phyloP scores from a whole-genome alignment of 2,329 filamentous ascomycete genomes.

The Hyphodiscus sp. region DNA sequence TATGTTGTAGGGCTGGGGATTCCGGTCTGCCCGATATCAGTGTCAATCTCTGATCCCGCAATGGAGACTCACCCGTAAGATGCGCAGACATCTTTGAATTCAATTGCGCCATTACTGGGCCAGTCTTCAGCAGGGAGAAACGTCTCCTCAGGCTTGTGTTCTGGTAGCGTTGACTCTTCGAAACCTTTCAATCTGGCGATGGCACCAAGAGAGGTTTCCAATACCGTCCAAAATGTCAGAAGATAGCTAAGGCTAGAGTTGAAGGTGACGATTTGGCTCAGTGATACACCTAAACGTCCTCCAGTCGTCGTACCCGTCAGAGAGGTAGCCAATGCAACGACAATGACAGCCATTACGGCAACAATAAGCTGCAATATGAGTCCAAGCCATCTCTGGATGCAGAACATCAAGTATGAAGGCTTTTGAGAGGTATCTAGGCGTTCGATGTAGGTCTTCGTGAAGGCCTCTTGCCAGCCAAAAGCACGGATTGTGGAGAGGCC shows the following conservation, averaged over 20 bases:
- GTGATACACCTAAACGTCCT: no score
- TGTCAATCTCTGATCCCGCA: not conserved
- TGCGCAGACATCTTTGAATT: conserved; percentile 19
- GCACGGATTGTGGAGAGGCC: conserved; percentile 39
- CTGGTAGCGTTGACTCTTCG: conserved; percentile 34
- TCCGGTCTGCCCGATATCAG: not conserved
- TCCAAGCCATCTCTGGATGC: conserved; percentile 50
- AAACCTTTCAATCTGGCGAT: conserved; percentile 49
- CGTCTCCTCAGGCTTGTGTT: conserved; percentile 25
- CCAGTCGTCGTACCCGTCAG: no score
- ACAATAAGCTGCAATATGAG: conserved; percentile 30
- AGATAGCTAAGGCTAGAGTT: no score
- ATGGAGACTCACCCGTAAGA: conserved; percentile 20
- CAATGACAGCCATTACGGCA: conserved; percentile 12
- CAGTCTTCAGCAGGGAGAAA: no score
- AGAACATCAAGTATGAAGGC: conserved; percentile 50
- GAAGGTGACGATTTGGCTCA: no score
- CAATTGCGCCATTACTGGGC: conserved; percentile 18
- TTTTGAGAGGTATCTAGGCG: conserved; percentile 48
- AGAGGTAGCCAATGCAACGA: not conserved
- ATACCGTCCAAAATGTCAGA: conserved; percentile 51
- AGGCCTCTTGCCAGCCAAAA: conserved; percentile 36
- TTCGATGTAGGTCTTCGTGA: conserved; percentile 30
- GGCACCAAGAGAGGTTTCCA: conserved; percentile 53
- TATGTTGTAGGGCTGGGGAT: conserved; percentile 20